These are phyloP conservation scores for Hypsizygus ulmarius DNA, from an alignment of 1,284 basidiomycete genomes.

Conservation along the genomic window DNA sequence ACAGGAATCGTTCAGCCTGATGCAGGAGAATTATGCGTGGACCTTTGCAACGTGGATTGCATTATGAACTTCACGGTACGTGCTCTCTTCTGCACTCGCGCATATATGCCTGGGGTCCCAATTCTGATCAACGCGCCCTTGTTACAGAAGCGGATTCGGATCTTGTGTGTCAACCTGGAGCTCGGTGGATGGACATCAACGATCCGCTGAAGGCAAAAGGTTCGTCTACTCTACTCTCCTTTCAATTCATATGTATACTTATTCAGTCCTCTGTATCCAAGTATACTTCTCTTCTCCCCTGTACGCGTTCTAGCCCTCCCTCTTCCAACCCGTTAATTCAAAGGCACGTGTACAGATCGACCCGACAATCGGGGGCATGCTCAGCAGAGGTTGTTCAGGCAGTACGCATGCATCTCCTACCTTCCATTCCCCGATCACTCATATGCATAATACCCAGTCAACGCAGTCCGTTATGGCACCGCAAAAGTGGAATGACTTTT, in stretches of 20 bases:
- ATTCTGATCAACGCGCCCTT: background rate
- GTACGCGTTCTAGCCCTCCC: conserved; percentile 40
- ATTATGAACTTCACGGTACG: conserved; percentile 76
- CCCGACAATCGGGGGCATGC: conserved; percentile 91
- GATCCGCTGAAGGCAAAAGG: conserved; percentile 66
- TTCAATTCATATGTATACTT: too few species aligned
- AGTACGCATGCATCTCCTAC: too few species aligned
- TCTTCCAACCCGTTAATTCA: background rate
- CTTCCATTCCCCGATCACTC: too few species aligned
- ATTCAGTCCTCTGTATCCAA: conserved; percentile 28
- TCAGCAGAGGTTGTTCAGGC: conserved; percentile 79
- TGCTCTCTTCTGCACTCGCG: background rate
- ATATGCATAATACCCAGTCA: conserved; percentile 54
- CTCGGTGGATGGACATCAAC: conserved; percentile 87
- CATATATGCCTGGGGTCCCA: too few species aligned
- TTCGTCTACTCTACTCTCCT: conserved; percentile 14
- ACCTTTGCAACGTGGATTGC: conserved; percentile 82
- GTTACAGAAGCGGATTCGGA: conserved; percentile 73
- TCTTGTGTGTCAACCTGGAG: conserved; percentile 80
- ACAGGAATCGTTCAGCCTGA: conserved; percentile 47
- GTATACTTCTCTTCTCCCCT: conserved; percentile 86
- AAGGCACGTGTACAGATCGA: conserved; percentile 75
- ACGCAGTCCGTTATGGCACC: conserved; percentile 88
- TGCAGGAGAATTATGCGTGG: conserved; percentile 78
- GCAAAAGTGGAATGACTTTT: conserved; percentile 84